Evolutionary conservation across 2,329 filamentous ascomycete species (phyloP).

Genomic region (Xylaria sp.): DNA sequence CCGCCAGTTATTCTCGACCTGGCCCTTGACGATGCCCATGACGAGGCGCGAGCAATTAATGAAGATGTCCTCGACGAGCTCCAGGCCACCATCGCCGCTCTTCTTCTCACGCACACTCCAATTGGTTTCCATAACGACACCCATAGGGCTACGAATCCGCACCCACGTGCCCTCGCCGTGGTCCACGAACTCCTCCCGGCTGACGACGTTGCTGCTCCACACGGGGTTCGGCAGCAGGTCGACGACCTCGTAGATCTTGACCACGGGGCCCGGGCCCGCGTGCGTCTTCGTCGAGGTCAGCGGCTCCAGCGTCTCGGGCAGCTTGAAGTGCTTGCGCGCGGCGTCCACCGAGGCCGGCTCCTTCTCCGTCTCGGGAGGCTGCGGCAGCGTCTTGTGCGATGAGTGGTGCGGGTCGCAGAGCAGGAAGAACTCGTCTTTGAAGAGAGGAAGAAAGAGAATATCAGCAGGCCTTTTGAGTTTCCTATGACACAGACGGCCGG

Average conservation of each 20-base stretch:
- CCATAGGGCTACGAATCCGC: conserved; percentile 62
- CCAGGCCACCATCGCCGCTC: conserved; percentile 48
- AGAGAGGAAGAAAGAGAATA: not conserved
- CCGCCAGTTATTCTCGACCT: conserved; percentile 63
- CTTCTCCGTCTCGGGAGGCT: conserved; percentile 42
- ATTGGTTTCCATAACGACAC: conserved; percentile 63
- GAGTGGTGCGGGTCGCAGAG: conserved; percentile 64
- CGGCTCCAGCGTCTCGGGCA: conserved; percentile 44
- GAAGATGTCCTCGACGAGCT: conserved; percentile 62
- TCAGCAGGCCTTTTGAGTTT: not conserved
- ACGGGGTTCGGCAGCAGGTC: conserved; percentile 65
- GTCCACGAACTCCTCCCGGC: conserved; percentile 65
- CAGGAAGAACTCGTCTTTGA: conserved; percentile 59
- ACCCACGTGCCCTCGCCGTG: conserved; percentile 63
- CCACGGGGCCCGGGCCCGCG: conserved; percentile 18
- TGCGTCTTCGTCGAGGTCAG: conserved; percentile 26
- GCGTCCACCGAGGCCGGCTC: conserved; percentile 41
- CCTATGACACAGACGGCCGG: not conserved
- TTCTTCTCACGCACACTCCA: conserved; percentile 56
- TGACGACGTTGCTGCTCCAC: conserved; percentile 65
- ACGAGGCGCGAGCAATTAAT: conserved; percentile 64
- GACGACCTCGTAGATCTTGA: conserved; percentile 60
- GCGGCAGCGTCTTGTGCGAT: conserved; percentile 47
- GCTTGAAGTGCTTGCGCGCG: conserved; percentile 46
- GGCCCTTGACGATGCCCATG: conserved; percentile 60